phyloP scores from a whole-genome alignment of 1,284 basidiomycete genomes.

The Ustilago curta region DNA sequence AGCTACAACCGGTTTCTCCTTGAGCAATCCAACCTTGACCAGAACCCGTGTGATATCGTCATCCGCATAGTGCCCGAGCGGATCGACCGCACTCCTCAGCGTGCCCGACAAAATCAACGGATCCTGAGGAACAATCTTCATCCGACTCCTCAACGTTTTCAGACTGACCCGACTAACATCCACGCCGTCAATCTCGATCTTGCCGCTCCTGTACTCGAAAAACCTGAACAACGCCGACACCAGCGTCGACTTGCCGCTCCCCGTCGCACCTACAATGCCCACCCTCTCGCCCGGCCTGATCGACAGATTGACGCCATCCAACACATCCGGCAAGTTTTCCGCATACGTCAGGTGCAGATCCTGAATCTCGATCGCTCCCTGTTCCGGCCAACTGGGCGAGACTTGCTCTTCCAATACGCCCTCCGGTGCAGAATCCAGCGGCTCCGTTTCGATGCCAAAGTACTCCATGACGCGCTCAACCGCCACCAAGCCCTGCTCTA shows the following conservation, averaged over 20 bases:
- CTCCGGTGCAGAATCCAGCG: conserved; percentile 50
- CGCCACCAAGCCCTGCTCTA: conserved; percentile 69
- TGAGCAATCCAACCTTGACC: conserved; percentile 63
- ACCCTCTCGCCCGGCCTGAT: conserved; percentile 73
- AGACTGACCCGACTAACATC: conserved; percentile 73
- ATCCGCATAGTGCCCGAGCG: conserved; percentile 65
- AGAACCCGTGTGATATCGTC: conserved; percentile 64
- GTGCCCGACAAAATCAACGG: conserved; percentile 69
- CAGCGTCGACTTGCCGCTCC: conserved; percentile 79
- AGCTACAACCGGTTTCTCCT: conserved; percentile 19
- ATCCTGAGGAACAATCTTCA: conserved; percentile 66
- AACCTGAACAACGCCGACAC: conserved; percentile 81
- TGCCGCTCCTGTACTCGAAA: conserved; percentile 76
- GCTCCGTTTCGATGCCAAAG: conserved; percentile 46
- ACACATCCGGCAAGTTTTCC: conserved; percentile 71
- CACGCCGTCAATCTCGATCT: conserved; percentile 78
- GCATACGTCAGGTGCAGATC: conserved; percentile 71
- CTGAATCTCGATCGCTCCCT: conserved; percentile 62
- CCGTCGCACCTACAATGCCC: conserved; percentile 72
- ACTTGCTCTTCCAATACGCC: conserved; percentile 31
- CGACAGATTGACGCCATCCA: conserved; percentile 70
- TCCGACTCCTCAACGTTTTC: conserved; percentile 62
- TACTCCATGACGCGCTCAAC: conserved; percentile 68
- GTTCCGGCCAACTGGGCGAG: conserved; percentile 60
- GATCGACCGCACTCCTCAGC: conserved; percentile 69